Evolutionary conservation across 805 yeast genomes (phyloP), one percentile per base, ranked within the genome.

Genomic region (Suhomyces emberorum): DNA sequence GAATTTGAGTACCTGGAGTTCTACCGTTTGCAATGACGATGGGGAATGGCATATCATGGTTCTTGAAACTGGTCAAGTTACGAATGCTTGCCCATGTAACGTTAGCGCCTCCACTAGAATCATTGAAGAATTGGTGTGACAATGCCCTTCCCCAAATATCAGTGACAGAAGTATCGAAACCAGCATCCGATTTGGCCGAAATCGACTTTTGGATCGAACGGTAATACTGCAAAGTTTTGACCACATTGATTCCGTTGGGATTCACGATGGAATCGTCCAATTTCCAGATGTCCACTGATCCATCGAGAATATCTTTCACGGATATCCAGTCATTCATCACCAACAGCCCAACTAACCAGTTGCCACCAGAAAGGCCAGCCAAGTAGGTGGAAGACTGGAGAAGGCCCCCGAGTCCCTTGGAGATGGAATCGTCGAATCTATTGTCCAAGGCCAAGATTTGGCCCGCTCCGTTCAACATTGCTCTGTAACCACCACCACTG

Each of bases 211-310:
- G 38, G 18, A 68, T 59, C 7, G 54, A 49, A 11, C 45, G 38
- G 76, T 81, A 81, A 52, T 75, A 75, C 24, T 30, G 26, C 6
- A 67, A 65, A 2, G 80, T 73, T 25, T 64, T 54, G 41, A 81
- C 58, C 33, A 81, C 48, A 47, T 83, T 76, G 46, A 70, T 47
- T 1, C 93, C 91, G 43, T 77, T 80, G 10, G 84, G 81, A 41
- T 72, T 67, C 47, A 79, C 56, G 28, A 87, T 77, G 4, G 81
- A 69, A 46, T 79, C 65, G 9, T 69, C 69, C 35, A 87, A 66
- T 47, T 86, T 77, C 95, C 95, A 87, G 37, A 84, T 70, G 16
- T 53, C 52, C 10, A 44, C 37, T 7, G 49, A 38, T 4, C 51
- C 54, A 12, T 45, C 37, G 12, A 62, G 8, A 15, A 65, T 54